Evolutionary conservation across 768 basidiomycete species (phyloP).

Genomic region (Tricholoma flavovirens): DNA sequence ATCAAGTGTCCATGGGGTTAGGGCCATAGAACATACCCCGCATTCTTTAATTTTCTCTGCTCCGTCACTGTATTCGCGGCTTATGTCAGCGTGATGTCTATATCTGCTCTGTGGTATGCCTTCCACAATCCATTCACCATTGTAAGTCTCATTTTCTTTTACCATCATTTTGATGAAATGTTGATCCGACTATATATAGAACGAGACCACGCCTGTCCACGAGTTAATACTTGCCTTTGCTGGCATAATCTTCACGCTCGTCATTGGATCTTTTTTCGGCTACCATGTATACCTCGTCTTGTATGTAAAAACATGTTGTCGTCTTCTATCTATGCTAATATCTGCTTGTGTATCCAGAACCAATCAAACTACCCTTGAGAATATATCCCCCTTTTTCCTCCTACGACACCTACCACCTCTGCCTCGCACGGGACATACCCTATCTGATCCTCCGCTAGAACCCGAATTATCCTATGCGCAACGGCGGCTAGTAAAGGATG

Average conservation of each 20-base stretch:
- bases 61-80: conserved; percentile 56
- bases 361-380: conserved; percentile 83
- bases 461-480: conserved; percentile 64
- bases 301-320: conserved; percentile 38
- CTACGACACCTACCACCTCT: conserved; percentile 66
- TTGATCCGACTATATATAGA: conserved; percentile 34
- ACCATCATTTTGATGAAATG: background rate
- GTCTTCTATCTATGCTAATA: background rate
- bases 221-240: conserved; percentile 58
- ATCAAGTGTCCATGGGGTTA: conserved; percentile 19
- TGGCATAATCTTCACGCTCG: conserved; percentile 53
- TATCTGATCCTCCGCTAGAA: conserved; percentile 69
- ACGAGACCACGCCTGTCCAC: conserved; percentile 63
- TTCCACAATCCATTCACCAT: conserved; percentile 58
- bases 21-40: conserved; percentile 81
- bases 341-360: conserved; percentile 41
- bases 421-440: conserved; percentile 39
- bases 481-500: conserved; percentile 57
- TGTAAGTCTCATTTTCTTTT: conserved; percentile 34
- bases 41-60: conserved; percentile 74
- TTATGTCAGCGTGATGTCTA: conserved; percentile 53
- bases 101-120: conserved; percentile 54
- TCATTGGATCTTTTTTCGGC: conserved; percentile 68
- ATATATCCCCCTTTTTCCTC: conserved; percentile 68
- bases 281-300: conserved; percentile 76